Percentiles rank a stretch among this genome's conserved stretches.
Evolutionary conservation across 345 rosid genomes (phyloP).

Genomic region (Stellera chamaejasme): DNA sequence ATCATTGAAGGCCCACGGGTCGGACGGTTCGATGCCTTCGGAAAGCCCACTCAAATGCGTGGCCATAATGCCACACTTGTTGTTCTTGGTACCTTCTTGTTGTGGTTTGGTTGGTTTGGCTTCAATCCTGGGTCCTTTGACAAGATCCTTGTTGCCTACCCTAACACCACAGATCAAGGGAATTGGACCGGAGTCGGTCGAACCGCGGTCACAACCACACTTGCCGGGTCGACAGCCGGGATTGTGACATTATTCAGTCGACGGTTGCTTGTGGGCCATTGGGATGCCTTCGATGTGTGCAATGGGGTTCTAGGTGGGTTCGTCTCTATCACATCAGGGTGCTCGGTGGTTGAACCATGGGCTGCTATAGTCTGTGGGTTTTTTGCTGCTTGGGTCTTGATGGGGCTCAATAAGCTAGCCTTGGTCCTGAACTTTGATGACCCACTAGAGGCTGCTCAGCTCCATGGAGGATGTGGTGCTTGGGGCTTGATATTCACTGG

Average conservation of each 20-base stretch:
- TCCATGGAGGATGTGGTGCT: slow-evolving; percentile 63
- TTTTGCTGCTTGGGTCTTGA: slow-evolving; percentile 40
- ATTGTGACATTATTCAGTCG: slow-evolving; percentile 43
- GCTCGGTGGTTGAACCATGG: slow-evolving; percentile 66
- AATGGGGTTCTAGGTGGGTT: slow-evolving; percentile 53
- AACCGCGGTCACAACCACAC: slow-evolving; percentile 44
- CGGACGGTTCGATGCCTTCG: slow-evolving; percentile 51
- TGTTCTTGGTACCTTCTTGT: slow-evolving; percentile 46
- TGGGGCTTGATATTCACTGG: slow-evolving; percentile 60
- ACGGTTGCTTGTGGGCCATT: slow-evolving; percentile 42
- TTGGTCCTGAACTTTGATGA: slow-evolving; percentile 40
- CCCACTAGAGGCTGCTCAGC: slow-evolving; percentile 51
- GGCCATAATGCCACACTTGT: slow-evolving; percentile 56
- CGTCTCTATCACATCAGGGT: slow-evolving; percentile 54
- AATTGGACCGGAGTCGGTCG: slow-evolving; percentile 48
- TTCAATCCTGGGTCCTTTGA: slow-evolving; percentile 51
- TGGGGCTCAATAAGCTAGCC: slow-evolving; percentile 37
- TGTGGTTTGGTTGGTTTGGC: slow-evolving; percentile 70
- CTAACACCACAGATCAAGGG: slow-evolving; percentile 37
- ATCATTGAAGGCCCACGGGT: slow-evolving; percentile 49
- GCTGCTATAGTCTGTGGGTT: slow-evolving; percentile 54
- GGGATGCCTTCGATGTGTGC: slow-evolving; percentile 62
- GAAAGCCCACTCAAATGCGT: slow-evolving; percentile 40
- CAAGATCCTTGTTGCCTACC: slow-evolving; percentile 43
- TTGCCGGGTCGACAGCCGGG: slow-evolving; percentile 47